Conservation (phyloP, 148 eudicot species). For the Rhododendron williamsianum region DNA sequence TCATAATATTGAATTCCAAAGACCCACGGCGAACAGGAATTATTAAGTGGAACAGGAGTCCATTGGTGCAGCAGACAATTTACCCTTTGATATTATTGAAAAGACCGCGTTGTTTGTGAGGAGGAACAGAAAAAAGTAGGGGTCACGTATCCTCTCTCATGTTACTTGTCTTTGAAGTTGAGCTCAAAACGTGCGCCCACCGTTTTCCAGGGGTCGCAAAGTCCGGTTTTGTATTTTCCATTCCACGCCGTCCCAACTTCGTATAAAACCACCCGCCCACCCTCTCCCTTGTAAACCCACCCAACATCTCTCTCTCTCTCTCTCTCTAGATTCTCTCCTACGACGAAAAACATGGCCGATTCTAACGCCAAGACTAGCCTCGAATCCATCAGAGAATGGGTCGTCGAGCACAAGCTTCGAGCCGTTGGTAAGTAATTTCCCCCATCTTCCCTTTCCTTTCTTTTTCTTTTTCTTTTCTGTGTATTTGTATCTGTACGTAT, state of each 20-base stretch:
- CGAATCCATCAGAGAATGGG: conserved; percentile 47
- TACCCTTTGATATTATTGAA: too few species aligned
- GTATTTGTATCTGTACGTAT: too few species aligned
- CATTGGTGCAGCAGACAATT: too few species aligned
- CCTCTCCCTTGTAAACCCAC: background rate
- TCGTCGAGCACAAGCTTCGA: conserved; percentile 60
- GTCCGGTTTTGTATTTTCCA: conserved; percentile 2
- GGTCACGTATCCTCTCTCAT: background rate
- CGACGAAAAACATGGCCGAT: conserved; percentile 31
- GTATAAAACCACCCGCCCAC: background rate
- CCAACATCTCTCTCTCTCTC: background rate
- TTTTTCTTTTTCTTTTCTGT: background rate
- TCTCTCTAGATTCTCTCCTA: background rate
- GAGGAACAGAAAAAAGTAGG: too few species aligned
- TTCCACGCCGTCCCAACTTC: background rate
- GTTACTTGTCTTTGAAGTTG: background rate
- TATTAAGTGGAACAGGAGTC: too few species aligned
- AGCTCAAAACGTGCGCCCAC: conserved; percentile 3
- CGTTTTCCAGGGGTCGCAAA: too few species aligned
- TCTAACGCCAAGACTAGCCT: conserved; percentile 30
- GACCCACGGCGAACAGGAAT: too few species aligned
- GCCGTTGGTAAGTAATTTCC: conserved; percentile 38
- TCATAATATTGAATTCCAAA: too few species aligned
- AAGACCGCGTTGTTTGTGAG: too few species aligned
- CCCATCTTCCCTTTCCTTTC: background rate